A percentile compares a stretch with the other conserved stretches of the same genome.
phyloP scores from a whole-genome alignment of 2,329 filamentous ascomycete genomes.

The Ophiosphaerella narmari region DNA sequence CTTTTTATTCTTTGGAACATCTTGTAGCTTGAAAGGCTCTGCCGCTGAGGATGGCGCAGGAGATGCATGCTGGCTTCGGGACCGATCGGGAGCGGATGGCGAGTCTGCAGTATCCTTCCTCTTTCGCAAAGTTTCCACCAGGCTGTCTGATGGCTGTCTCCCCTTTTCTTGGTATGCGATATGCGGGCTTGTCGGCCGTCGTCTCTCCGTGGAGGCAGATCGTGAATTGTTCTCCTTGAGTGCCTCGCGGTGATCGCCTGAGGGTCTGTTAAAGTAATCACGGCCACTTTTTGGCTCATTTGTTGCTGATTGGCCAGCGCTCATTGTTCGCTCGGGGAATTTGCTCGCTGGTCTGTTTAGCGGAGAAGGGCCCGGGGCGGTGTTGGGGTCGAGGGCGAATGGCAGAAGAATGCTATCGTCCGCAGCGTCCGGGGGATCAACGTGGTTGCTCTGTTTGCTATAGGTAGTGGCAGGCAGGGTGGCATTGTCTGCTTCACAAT shows the following conservation, averaged over 20 bases:
- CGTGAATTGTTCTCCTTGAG: conserved; percentile 50
- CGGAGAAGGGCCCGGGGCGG: conserved; percentile 48
- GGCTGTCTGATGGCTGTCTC: conserved; percentile 65
- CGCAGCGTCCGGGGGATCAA: conserved; percentile 65
- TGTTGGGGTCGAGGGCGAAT: conserved; percentile 57
- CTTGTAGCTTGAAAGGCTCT: conserved; percentile 73
- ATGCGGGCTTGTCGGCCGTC: conserved; percentile 70
- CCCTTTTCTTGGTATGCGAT: conserved; percentile 90
- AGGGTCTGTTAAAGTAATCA: conserved; percentile 52
- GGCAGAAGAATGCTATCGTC: conserved; percentile 59
- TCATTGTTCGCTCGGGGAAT: conserved; percentile 30
- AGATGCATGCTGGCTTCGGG: conserved; percentile 43
- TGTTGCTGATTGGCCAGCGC: conserved; percentile 18
- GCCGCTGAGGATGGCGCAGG: conserved; percentile 37
- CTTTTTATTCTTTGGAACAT: conserved; percentile 72
- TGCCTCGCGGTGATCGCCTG: conserved; percentile 46
- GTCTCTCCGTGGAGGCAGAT: conserved; percentile 51
- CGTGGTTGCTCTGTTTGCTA: conserved; percentile 72
- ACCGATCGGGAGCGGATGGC: conserved; percentile 55
- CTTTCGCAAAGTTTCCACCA: conserved; percentile 60
- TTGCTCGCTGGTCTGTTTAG: conserved; percentile 39
- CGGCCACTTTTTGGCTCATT: conserved; percentile 36
- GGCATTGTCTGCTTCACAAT: conserved; percentile 58
- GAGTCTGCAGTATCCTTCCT: conserved; percentile 44
- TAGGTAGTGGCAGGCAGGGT: conserved; percentile 77